Base-by-base conservation (phyloP, 1,284 basidiomycete species). In the Boletellus sp. region DNA sequence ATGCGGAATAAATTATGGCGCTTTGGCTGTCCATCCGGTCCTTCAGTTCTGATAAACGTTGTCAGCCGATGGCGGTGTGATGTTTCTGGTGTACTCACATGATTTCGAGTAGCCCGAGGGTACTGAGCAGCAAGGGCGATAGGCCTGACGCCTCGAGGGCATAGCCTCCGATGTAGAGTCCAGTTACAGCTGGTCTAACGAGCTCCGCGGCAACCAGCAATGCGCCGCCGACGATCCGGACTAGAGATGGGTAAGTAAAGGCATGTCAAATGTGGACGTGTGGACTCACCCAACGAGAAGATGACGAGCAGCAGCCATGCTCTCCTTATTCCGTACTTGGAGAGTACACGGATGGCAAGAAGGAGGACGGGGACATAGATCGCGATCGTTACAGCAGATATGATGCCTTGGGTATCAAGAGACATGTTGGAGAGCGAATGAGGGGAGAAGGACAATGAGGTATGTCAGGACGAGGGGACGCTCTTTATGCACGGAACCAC, bases 251-350 rank as follows among this genome's bases (percentile, higher is more conserved):
- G 36, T 53, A 50, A 56, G 47, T 54, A 48, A 49, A 51, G 16
- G 33, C 16, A 46, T 51, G 51, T 49, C 41, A 40, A 1, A 28
- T 5, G 22, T 22, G 8, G 33, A 47, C 2, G 5, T 16, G 3
- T 10, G 35, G 48, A 64, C 76, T 60, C 53, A 81, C 80, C 66
- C 36, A 74, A 52, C 12, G 79, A 72, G 56, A 83, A 82, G 16
- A 82, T 62, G 36, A 78, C 69, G n/a, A 86, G 71, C 55, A 79
- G 77, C 22, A 84, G 62, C 82, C 82, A 86, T 52, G 81, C 84
- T 21, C 74, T 79, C 60, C 75, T 71, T 49, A 74, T 61, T 57
- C 83, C 79, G 70, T 85, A 79, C 30, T 75, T 76, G 42, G 74
- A 60, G 38, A 74, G 68, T 43, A 83, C 66, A 39, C 74, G 60